Conservation (phyloP, 176 grass and related monocot genomes). For the Lolium multiflorum region DNA sequence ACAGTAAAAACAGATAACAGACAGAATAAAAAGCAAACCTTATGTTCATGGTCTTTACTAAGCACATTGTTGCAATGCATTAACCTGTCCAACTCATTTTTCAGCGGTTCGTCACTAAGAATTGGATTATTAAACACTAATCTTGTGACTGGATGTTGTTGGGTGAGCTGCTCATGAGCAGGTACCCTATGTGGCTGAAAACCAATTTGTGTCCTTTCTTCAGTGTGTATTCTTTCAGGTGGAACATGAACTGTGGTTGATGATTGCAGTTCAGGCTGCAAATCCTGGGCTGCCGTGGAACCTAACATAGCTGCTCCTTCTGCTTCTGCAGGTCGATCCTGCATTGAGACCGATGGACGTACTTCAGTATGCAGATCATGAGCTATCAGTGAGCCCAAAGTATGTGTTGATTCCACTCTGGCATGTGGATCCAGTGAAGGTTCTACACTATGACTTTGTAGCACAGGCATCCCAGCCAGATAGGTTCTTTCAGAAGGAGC, state of each 20-base stretch:
- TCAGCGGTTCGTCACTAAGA: conserved; percentile 52
- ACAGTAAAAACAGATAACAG: conserved; percentile 3
- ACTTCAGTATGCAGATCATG: conserved; percentile 12
- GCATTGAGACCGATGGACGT: conserved; percentile 33
- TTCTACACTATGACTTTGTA: background rate
- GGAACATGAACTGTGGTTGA: conserved; percentile 19
- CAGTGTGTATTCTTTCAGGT: conserved; percentile 41
- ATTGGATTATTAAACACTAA: conserved; percentile 34
- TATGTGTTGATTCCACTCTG: conserved; percentile 14
- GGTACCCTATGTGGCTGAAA: conserved; percentile 17
- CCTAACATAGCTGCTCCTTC: conserved; percentile 8
- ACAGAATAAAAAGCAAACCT: conserved; percentile 46
- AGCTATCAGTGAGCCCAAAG: background rate
- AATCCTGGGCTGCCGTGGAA: conserved; percentile 23
- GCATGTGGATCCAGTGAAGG: conserved; percentile 3
- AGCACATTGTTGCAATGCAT: conserved; percentile 6
- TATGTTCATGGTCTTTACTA: conserved; percentile 53
- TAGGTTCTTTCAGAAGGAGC: conserved; percentile 11
- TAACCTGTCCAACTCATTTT: conserved; percentile 64
- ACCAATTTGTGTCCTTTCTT: conserved; percentile 37
- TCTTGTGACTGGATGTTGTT: conserved; percentile 33
- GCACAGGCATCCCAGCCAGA: background rate
- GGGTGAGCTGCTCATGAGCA: conserved; percentile 26
- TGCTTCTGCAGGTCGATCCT: conserved; percentile 40
- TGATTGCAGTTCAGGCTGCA: conserved; percentile 38